These are phyloP conservation scores for Termitomyces sp. DNA, from an alignment of 768 basidiomycete genomes.

Conservation along the genomic window DNA sequence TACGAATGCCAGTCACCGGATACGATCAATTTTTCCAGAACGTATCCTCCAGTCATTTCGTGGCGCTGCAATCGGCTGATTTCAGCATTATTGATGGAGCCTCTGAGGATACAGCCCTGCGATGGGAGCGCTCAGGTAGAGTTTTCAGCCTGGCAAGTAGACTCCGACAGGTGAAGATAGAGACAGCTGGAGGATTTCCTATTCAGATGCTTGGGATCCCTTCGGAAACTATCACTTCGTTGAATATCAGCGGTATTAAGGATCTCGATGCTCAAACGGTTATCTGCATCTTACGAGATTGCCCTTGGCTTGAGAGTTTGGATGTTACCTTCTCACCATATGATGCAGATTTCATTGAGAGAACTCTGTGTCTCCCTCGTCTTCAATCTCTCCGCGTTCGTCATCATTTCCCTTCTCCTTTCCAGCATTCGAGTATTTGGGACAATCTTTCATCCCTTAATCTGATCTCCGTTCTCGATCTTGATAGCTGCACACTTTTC, in stretches of 20 bases:
- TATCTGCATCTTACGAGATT: not conserved
- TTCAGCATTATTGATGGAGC: not conserved
- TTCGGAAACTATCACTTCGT: not conserved
- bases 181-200: not conserved
- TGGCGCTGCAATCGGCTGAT: not conserved
- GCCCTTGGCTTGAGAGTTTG: not conserved
- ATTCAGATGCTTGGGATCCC: not conserved
- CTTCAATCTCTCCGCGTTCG: constrained; percentile 1
- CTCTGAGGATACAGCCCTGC: not conserved
- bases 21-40: constrained; percentile 1
- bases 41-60: not conserved
- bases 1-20: not conserved
- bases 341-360: not conserved
- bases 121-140: not conserved
- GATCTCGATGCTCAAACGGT: not conserved
- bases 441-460: constrained; percentile 3
- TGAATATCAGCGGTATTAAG: constrained; percentile 3
- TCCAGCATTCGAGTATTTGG: not conserved
- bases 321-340: not conserved
- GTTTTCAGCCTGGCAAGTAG: not conserved
- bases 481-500: not conserved
- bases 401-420: not conserved
- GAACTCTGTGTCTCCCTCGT: not conserved
- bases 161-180: not conserved
- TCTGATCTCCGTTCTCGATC: not conserved